Evolutionary conservation across 2,329 filamentous ascomycete genomes (phyloP), one percentile per base, ranked within the genome.

Genomic region (Aspergillus calidoustus): DNA sequence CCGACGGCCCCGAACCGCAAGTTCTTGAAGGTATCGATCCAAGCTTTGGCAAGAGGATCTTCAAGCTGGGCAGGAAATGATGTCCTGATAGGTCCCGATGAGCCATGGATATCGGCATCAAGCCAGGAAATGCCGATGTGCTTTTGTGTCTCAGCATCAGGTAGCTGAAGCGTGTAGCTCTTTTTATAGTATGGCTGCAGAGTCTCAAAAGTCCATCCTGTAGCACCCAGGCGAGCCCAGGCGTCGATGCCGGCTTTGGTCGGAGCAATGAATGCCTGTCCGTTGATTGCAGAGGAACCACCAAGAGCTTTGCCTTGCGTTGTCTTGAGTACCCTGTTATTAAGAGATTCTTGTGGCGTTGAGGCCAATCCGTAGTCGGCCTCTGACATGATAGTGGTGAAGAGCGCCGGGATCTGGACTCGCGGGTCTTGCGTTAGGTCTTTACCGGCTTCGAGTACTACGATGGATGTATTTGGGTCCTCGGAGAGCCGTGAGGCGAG

Each of bases 221-320:
- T 47, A 2, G 34, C 34, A 13, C 34, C 34, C 2, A 41, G 34
- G 5, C 11, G 13, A 15, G 34, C 34, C 34, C 34, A 41, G 15
- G 34, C 34, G 15, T 41, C 34, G 34, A 41, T 41, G 15, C 34
- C 34, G 34, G 34, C 34, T 17, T 41, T 41, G 9, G 34, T 41
- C 13, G 34, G 34, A 41, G 34, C 11, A 4, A 41, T 15, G 6
- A 31, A 47, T 1, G 53, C 25, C 43, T 47, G 30, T 70, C 88
- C 89, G 74, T 89, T 89, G 53, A 86, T 71, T 41, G 79, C 83
- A 0, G 81, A 83, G 61, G 82, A 85, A 13, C 87, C 86, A 43
- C 86, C 86, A 0, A 88, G 82, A 3, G 79, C 79, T 72, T 86
- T 86, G 17, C 87, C 84, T 44, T 86, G 81, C 8, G 86, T 41